These are phyloP conservation scores for Blastomyces silverae DNA, from an alignment of 2,329 filamentous ascomycete genomes.

Conservation along the genomic window DNA sequence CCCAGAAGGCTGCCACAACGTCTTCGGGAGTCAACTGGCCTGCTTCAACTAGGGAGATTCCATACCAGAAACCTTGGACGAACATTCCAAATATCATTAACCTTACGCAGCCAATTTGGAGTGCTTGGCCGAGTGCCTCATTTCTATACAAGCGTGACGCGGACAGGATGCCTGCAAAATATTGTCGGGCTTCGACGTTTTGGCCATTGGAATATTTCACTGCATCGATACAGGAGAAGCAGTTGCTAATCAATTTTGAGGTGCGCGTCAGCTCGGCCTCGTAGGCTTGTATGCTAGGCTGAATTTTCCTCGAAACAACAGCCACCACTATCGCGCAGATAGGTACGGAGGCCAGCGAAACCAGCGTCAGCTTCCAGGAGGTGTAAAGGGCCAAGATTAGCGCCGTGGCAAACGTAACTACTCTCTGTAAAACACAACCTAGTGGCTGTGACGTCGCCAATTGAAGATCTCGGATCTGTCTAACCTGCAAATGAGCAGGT, in stretches of 20 bases:
- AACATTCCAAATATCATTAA: constrained; percentile 74
- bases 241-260: constrained; percentile 63
- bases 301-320: constrained; percentile 55
- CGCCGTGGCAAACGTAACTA: constrained; percentile 58
- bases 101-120: constrained; percentile 66
- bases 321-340: constrained; percentile 56
- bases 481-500: constrained; percentile 43
- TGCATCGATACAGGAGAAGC: constrained; percentile 68
- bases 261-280: constrained; percentile 60
- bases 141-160: constrained; percentile 59
- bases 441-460: constrained; percentile 71
- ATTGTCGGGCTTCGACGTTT: constrained; percentile 61
- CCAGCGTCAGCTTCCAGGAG: constrained; percentile 77
- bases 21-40: constrained; percentile 56
- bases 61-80: constrained; percentile 85
- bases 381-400: constrained; percentile 66
- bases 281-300: constrained; percentile 62
- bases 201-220: constrained; percentile 83
- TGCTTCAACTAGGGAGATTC: constrained; percentile 59
- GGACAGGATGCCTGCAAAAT: constrained; percentile 50
- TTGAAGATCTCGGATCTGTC: constrained; percentile 76
- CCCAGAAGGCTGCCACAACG: constrained; percentile 79
- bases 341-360: constrained; percentile 67
- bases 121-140: constrained; percentile 61
- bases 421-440: constrained; percentile 60